Percentiles rank a stretch among this genome's conserved stretches.
These are phyloP conservation scores for Amaranthus hypochondriacus DNA, from an alignment of 148 eudicot species.

Conservation along the genomic window DNA sequence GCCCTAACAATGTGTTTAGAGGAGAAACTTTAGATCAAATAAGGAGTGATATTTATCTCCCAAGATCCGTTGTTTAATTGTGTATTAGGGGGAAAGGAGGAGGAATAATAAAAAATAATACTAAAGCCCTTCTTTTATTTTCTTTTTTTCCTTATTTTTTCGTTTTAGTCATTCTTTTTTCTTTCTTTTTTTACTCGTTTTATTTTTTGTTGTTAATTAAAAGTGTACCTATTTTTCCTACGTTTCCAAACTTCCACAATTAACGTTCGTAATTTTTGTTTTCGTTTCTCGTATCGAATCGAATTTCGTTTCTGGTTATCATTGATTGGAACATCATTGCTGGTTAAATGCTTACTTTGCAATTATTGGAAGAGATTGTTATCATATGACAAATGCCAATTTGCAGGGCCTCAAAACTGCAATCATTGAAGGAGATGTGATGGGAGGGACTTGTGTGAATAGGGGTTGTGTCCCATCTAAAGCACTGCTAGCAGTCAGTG, in stretches of 20 bases:
- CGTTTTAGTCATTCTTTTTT: background rate
- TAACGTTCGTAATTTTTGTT: no score
- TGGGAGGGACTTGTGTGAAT: constrained; percentile 99
- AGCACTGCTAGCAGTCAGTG: constrained; percentile 98
- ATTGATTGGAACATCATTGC: background rate
- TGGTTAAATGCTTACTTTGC: background rate
- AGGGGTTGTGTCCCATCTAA: constrained; percentile 99
- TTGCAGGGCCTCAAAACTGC: constrained; percentile 98
- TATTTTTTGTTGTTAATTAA: background rate
- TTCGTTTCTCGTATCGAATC: no score
- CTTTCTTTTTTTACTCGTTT: background rate
- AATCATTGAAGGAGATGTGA: constrained; percentile 95
- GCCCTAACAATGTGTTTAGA: no score
- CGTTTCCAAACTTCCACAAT: no score
- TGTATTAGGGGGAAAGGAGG: no score
- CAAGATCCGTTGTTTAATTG: no score
- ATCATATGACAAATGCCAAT: background rate
- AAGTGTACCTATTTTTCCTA: background rate
- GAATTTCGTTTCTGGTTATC: no score
- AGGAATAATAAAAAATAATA: no score
- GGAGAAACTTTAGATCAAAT: no score
- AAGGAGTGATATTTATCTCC: no score
- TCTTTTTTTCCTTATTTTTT: no score
- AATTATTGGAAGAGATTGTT: background rate
- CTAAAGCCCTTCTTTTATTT: no score